Evolutionary conservation across 2,329 filamentous ascomycete genomes (phyloP), one percentile per base, ranked within the genome.

Genomic region (Monosporascus sp.): DNA sequence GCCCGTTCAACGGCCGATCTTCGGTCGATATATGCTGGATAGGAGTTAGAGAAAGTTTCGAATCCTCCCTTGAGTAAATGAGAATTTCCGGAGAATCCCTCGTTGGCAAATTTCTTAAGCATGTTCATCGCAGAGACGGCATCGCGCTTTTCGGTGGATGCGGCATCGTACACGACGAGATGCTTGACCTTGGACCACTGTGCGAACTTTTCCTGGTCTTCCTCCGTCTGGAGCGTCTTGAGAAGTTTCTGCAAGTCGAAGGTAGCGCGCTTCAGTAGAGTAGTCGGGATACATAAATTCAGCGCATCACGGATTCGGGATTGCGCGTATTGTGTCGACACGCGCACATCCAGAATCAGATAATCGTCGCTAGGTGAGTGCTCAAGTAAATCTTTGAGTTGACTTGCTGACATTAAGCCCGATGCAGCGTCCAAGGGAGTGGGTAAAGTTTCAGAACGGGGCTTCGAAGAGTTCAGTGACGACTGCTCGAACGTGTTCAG

Each of bases 241-340:
- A 89, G 84, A 35, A 99, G 76, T 66, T 95, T 97, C 57, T 91
- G 80, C 14, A 96, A 81, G 61, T 93, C 93, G 70, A 95, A 97
- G 0, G 91, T 95, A 1, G 90, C 86, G 48, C 94, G 81, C 70
- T 97, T 97, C 18, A 99, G 73, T 15, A 99, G 75, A 0, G 93
- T 97, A 0, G 94, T 97, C 0, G 94, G 94, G 55, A 97, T 96
- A 66, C 94, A 97, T 5, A 99, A 76, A 66, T 95, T 97, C 35
- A 99, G 73, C 0, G 93, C 90, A n/a, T 87, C 86, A 48, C 78
- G 74, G 51, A 97, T 88, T 31, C 89, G 84, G 22, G 88, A 85
- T 46, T 82, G 78, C 1, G 85, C 81, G 65, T 88, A 97, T 59
- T 93, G 90, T 20, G 91, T 90, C 27, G 87, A 89, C 0, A 95